Evolutionary conservation across 2,329 filamentous ascomycete species (phyloP), one percentile per base, ranked within the genome.

Genomic region (Cercospora citrullina): DNA sequence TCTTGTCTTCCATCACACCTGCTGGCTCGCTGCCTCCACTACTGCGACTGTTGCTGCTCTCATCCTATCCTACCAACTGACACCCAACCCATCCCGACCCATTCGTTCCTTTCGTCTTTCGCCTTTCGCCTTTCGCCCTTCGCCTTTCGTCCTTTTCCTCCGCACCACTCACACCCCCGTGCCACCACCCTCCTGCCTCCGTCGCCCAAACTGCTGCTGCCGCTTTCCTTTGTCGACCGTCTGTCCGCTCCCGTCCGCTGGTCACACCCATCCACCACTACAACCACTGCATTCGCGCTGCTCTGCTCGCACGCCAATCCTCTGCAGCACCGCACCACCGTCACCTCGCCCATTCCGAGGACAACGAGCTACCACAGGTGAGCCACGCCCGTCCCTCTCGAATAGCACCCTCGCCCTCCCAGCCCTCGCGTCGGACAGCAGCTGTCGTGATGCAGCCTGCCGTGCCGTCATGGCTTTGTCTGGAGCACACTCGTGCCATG

Each of bases 381-480:
- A 68, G 65, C 65, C 33, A 18, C 26, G 23, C 58, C 51, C 23
- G 21, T 21, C 42, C 39, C 16, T 30, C 57, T 21, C 42, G 9
- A 57, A 60, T 66, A 64, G 60, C 66, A 65, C 65, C 45, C 36
- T 61, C 33, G 62, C 36, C 53, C 65, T 36, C 45, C 42, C 59
- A 28, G 39, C 51, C 18, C 53, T 60, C 66, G 66, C 36, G 68
- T 68, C 30, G 30, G 68, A 68, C 68, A 64, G 68, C 68, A 70
- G 68, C 68, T 66, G 66, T 70, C 68, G 68, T 70, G 68, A 70
- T 70, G 68, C 68, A 68, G 59, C 58, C 62, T 65, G 62, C 68
- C 68, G 68, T 59, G 62, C 53, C 65, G 59, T 60, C 55, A 63
- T 33, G 53, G 31, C 66, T 62, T 65, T 58, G 66, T 68, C 57